phyloP scores from a whole-genome alignment of 2,329 filamentous ascomycete genomes.

The Dothiorella sarmentorum region DNA sequence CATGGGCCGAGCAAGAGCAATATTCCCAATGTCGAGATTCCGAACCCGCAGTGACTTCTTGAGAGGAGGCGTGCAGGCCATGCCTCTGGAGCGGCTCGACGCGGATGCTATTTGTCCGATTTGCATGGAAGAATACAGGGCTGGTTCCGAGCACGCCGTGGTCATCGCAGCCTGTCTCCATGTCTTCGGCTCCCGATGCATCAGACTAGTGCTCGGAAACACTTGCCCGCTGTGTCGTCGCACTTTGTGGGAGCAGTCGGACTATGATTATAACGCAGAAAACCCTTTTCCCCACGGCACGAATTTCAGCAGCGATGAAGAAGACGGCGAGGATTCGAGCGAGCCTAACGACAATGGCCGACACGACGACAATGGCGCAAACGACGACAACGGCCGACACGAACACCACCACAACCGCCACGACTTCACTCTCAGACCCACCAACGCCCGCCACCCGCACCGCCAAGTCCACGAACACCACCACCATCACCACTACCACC shows the following conservation, averaged over 20 bases:
- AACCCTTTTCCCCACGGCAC: too few species aligned
- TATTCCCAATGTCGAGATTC: not conserved
- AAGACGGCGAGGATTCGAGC: too few species aligned
- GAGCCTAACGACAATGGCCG: too few species aligned
- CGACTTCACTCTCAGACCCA: too few species aligned
- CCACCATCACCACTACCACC: not conserved
- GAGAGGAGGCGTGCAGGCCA: not conserved
- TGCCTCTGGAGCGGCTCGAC: not conserved
- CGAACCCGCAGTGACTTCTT: not conserved
- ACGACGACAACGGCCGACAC: too few species aligned
- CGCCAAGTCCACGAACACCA: not conserved
- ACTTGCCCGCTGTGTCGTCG: not conserved
- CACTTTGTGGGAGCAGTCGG: too few species aligned
- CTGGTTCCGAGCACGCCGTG: not conserved
- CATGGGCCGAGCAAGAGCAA: too few species aligned
- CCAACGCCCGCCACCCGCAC: too few species aligned
- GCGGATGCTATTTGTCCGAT: not conserved
- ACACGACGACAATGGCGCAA: too few species aligned
- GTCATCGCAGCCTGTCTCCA: not conserved
- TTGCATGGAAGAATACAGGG: not conserved
- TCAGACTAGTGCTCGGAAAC: not conserved
- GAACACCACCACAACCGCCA: too few species aligned
- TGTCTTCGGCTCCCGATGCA: not conserved
- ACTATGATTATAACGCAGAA: too few species aligned
- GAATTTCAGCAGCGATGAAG: too few species aligned